Base-by-base conservation (phyloP, 1,139 yeast genomes). In the Yamadazyma taylorii region DNA sequence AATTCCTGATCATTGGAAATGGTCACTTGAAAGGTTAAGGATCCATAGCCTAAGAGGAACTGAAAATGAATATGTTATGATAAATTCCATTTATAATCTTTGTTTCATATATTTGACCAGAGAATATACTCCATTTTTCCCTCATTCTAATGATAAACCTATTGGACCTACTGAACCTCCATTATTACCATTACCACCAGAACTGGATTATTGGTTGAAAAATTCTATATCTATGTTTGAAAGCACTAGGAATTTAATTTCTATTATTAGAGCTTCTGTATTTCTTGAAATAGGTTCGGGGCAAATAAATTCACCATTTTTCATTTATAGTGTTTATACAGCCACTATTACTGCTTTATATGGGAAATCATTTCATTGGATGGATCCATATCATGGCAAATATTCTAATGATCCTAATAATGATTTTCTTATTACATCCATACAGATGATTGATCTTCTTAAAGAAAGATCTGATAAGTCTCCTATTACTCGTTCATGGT, bases 81-180 rank as follows among this genome's bases (percentile, higher is more conserved):
- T 36, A n/a, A 36, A 36, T 13, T 26, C 29, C 9, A 24, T 25
- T 9, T 33, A 33, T 26, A 19, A 30, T 23, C 24, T 36, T 12
- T 36, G 39, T 19, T 29, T 33, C 16, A 16, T 36, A 10, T 33
- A 28, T 14, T 27, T 36, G 5, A 21, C 32, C n/a, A 23, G 37
- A 33, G 39, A 36, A 21, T 36, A 36, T 21, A 30, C 28, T 24
- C 39, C 39, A 5, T 36, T 36, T 15, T 27, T 36, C 13, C 39
- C 39, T 8, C 34, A 33, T 22, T 33, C 37, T 14, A 36, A 36
- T 30, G 34, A 36, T 19, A 15, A 10, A 10, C 37, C 37, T 5
- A 26, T 29, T 4, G 39, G 39, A 2, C 39, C 39, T 8, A 29
- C 34, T 3, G 39, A 36, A 14, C 23, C 27, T 8, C 39, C 39